Conservation (phyloP, 257 asterid genomes). For the Solanum okadae region DNA sequence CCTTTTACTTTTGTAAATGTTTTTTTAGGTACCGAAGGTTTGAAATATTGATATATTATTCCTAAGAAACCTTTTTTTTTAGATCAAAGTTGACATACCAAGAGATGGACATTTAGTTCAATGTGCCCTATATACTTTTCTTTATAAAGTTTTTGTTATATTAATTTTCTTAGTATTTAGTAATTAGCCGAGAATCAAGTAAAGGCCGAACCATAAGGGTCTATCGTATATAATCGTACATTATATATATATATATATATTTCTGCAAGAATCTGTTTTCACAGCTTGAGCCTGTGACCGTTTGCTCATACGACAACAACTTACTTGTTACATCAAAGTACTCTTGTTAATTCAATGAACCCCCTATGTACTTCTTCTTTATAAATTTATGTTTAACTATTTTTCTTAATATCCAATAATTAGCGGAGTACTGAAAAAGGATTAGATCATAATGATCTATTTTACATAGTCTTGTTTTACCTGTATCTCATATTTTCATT, state of each 20-base stretch:
- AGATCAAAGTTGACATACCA: neutral
- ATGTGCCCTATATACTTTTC: neutral
- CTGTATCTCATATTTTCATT: no score
- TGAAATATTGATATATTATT: neutral
- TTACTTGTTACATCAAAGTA: neutral
- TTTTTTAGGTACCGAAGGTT: neutral
- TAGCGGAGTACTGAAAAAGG: neutral
- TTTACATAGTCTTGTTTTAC: neutral
- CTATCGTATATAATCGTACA: neutral
- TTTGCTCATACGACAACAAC: neutral
- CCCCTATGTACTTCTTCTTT: neutral
- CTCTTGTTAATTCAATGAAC: neutral
- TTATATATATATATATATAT: no score
- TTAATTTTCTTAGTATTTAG: neutral
- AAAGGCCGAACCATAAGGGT: neutral
- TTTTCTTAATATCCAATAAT: neutral
- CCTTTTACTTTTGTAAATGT: neutral
- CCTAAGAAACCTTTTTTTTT: neutral
- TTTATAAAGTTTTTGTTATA: neutral
- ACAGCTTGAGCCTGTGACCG: rapidly evolving
- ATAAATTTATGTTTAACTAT: neutral
- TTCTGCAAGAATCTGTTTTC: neutral
- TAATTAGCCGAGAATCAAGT: neutral
- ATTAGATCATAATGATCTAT: neutral
- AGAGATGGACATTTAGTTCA: neutral